Evolutionary conservation across 768 basidiomycete genomes (phyloP).

Genomic region (Pisolithus marmoratus): DNA sequence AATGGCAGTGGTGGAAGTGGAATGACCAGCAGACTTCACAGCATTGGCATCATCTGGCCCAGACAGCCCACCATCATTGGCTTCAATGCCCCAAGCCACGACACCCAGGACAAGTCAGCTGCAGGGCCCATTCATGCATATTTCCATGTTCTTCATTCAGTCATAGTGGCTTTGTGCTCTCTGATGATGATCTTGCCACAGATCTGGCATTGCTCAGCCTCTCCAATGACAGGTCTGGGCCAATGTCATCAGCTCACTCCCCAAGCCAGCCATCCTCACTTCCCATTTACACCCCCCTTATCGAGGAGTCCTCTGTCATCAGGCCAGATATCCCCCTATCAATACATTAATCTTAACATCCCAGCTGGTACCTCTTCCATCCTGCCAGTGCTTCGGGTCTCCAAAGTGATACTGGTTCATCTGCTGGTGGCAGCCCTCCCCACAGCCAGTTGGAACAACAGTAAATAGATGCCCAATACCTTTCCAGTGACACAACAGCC

Average conservation of each 20-base stretch:
- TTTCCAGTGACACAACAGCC: slow-evolving; percentile 11
- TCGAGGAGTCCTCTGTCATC: slow-evolving; percentile 56
- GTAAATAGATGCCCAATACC: slow-evolving; percentile 35
- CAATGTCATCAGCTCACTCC: slow-evolving; percentile 44
- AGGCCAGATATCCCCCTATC: slow-evolving; percentile 53
- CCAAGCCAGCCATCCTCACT: slow-evolving; percentile 70
- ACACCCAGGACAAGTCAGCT: slow-evolving; percentile 36
- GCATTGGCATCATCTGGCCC: slow-evolving; percentile 78
- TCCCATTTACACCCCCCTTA: no score
- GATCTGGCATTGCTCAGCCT: slow-evolving; percentile 62
- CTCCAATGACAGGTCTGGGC: slow-evolving; percentile 17
- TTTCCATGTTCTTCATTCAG: slow-evolving; percentile 29
- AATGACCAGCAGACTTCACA: slow-evolving; percentile 76
- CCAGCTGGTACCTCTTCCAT: slow-evolving; percentile 39
- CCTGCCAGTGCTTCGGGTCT: slow-evolving; percentile 47
- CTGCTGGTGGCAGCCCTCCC: slow-evolving; percentile 43
- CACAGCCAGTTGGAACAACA: slow-evolving; percentile 43
- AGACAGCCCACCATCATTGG: slow-evolving; percentile 60
- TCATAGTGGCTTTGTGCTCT: slow-evolving; percentile 59
- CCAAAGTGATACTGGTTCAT: slow-evolving; percentile 59
- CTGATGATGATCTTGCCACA: slow-evolving; percentile 75
- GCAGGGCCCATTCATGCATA: slow-evolving; percentile 19
- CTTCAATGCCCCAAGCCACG: slow-evolving; percentile 60
- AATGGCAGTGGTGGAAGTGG: slow-evolving; percentile 65
- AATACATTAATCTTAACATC: slow-evolving; percentile 55